Evolutionary conservation across 2,329 filamentous ascomycete species (phyloP), one percentile per base, ranked within the genome.

Genomic region (Pseudocercospora eumusae): DNA sequence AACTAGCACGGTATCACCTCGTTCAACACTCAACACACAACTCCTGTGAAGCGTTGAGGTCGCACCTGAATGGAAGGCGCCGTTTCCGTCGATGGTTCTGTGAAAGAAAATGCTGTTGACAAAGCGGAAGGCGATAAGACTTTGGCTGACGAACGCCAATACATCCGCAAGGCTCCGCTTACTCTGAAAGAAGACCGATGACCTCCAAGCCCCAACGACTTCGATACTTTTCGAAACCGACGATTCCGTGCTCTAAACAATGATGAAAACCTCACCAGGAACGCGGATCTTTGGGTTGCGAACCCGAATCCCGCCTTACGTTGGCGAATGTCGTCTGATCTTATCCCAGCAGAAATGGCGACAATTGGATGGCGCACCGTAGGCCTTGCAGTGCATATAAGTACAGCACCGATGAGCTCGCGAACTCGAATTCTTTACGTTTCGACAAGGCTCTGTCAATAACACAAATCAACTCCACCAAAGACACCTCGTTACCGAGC

Each of bases 141-240:
- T 40, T 23, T n/a, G 25, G 50, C 50, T 31, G 11, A 31, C 50
- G 50, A 54, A 20, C 18, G 28, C 52, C 52, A 54, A 36, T 54
- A 13, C 18, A 20, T n/a, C 52, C 52, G 52, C 28, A 25, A 54
- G 27, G 52, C 52, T 23, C 52, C 52, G 52, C 52, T 40, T 33
- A 54, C 31, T 54, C 15, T 54, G 52, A 54, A 54, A 54, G 52
- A 54, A 40, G 52, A 54, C 52, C 31, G 28, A 33, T 21, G 52
- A 54, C 52, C 52, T 36, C 52, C 18, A 18, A 33, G 52, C 28
- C 52, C 15, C 52, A 54, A 54, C 52, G n/a, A 21, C 52, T 18
- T 54, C 27, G 21, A 18, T 20, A 33, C 25, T 23, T 40, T 20
- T 54, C 52, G 52, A 36, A 54, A 54, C 25, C 31, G 52, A 40